A percentile compares a stretch with the other conserved stretches of the same genome.
These are phyloP conservation scores for Penicillium nucicola DNA, from an alignment of 495 filamentous ascomycete genomes.

Conservation along the genomic window DNA sequence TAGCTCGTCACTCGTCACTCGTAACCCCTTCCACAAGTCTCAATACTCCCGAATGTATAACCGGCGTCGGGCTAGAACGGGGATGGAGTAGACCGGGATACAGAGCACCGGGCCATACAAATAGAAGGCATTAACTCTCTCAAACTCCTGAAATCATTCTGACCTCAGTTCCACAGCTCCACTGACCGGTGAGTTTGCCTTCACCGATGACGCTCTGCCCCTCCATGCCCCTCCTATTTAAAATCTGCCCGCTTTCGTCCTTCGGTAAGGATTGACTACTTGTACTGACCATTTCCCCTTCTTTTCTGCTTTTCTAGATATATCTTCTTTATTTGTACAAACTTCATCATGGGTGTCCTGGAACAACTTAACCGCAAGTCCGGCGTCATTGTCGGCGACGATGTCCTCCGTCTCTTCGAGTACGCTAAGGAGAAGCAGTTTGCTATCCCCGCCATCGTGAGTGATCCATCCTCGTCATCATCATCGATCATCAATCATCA, in stretches of 20 bases:
- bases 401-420: conserved; percentile 75
- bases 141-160: conserved; percentile 19
- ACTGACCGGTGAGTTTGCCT: conserved; percentile 23
- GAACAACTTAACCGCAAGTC: conserved; percentile 71
- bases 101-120: conserved; percentile 2
- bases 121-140: conserved; percentile 1
- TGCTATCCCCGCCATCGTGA: conserved; percentile 87
- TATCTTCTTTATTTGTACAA: conserved; percentile 6
- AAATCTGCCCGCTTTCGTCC: conserved; percentile 27
- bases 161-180: conserved; percentile 23
- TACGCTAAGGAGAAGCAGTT: conserved; percentile 81
- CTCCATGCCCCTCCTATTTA: conserved; percentile 22
- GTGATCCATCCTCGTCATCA: conserved; percentile 19
- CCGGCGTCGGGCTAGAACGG: conserved; percentile 3
- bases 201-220: conserved; percentile 30
- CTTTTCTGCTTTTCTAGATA: conserved; percentile 8
- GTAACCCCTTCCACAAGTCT: too few relatives aligned
- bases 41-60: too few relatives aligned
- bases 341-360: conserved; percentile 57
- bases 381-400: conserved; percentile 85
- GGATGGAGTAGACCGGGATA: not conserved
- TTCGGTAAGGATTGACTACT: conserved; percentile 19
- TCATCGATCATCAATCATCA: too few relatives aligned
- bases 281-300: conserved; percentile 9
- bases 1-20: too few relatives aligned